A percentile compares a stretch with the other conserved stretches of the same genome.
These are phyloP conservation scores for Lathyrus oleraceus DNA, from an alignment of 306 rosid genomes.

Conservation along the genomic window DNA sequence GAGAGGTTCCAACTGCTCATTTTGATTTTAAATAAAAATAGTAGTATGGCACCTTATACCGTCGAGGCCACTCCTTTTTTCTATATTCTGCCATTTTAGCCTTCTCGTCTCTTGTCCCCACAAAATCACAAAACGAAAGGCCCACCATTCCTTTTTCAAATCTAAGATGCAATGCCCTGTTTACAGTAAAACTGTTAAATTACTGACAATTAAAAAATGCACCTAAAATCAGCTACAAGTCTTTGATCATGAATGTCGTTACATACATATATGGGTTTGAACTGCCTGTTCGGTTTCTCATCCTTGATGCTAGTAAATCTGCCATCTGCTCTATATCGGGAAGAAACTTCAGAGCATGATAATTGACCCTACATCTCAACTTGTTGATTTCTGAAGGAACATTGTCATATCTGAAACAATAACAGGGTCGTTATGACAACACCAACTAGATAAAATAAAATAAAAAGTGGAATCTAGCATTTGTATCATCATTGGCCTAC, in stretches of 20 bases:
- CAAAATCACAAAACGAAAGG: slow-evolving; percentile 95
- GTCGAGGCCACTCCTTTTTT: slow-evolving; percentile 97
- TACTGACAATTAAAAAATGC: slow-evolving; percentile 16
- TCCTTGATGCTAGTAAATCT: slow-evolving; percentile 84
- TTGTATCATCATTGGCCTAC: slow-evolving; percentile 52
- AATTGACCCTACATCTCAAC: slow-evolving; percentile 97
- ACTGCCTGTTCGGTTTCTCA: slow-evolving; percentile 93
- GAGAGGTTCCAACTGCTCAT: slow-evolving; percentile 24
- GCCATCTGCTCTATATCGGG: slow-evolving; percentile 98
- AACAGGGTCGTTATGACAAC: slow-evolving; percentile 21
- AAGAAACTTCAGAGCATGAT: slow-evolving; percentile 98
- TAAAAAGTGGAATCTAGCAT: neutral
- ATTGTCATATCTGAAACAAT: slow-evolving; percentile 85
- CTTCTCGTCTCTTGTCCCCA: slow-evolving; percentile 97
- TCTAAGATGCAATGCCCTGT: slow-evolving; percentile 99
- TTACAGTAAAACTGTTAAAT: slow-evolving; percentile 42
- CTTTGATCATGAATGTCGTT: slow-evolving; percentile 39
- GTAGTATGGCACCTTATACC: slow-evolving; percentile 73
- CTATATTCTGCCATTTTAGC: slow-evolving; percentile 91
- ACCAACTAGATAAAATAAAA: slow-evolving; percentile 25
- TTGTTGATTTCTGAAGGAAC: slow-evolving; percentile 95
- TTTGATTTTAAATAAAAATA: slow-evolving; percentile 17
- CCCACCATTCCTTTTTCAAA: slow-evolving; percentile 99
- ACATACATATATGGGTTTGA: slow-evolving; percentile 95
- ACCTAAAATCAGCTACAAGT: slow-evolving; percentile 26